These are phyloP conservation scores for Kwoniella shivajii DNA, from an alignment of 1,284 basidiomycete genomes.

Conservation along the genomic window DNA sequence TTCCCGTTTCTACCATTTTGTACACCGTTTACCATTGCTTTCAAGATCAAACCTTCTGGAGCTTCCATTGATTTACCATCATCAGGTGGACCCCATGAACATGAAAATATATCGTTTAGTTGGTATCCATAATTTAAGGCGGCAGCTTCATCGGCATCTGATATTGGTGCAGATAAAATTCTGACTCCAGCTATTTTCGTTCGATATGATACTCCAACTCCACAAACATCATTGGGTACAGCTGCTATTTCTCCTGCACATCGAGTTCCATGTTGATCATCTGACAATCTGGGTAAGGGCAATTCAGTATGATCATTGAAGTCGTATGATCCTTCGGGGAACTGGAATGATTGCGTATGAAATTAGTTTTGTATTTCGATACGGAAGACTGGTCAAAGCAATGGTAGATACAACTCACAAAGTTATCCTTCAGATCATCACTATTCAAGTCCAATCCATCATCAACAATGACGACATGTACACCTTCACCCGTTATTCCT, in stretches of 20 bases:
- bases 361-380: background rate
- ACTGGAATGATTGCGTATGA: constrained; percentile 58
- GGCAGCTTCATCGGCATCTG: constrained; percentile 96
- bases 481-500: constrained; percentile 81
- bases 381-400: too few species aligned
- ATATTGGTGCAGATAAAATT: constrained; percentile 94
- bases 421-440: constrained; percentile 85
- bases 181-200: constrained; percentile 91
- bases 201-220: constrained; percentile 89
- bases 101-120: constrained; percentile 90
- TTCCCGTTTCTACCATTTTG: constrained; percentile 87
- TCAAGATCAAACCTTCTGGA: constrained; percentile 87
- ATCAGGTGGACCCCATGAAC: constrained; percentile 98
- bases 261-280: constrained; percentile 96
- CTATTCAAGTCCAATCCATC: constrained; percentile 92
- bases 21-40: constrained; percentile 92
- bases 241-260: constrained; percentile 99
- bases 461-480: constrained; percentile 89
- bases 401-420: too few species aligned
- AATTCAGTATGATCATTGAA: constrained; percentile 91
- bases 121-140: constrained; percentile 93
- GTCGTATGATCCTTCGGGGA: constrained; percentile 87
- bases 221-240: constrained; percentile 91
- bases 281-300: constrained; percentile 82
- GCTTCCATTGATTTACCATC: constrained; percentile 95